Evolutionary conservation across 1,284 basidiomycete genomes (phyloP).

Genomic region (Melampsora larici-populina): DNA sequence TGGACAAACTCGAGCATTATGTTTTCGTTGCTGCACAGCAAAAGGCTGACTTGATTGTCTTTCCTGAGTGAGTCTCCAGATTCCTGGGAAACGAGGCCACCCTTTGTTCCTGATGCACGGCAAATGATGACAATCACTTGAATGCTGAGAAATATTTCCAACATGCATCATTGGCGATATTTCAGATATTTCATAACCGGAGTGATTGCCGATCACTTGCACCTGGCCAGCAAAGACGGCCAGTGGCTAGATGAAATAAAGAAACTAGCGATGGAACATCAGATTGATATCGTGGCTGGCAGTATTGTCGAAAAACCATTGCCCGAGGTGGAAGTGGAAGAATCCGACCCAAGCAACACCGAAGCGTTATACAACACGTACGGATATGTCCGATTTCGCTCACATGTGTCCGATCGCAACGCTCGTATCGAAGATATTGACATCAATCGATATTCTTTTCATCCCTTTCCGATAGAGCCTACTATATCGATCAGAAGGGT

Average conservation of each 20-base stretch:
- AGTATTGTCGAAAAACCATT: conserved; percentile 27
- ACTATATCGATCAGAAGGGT: conserved; percentile 24
- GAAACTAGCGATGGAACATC: conserved; percentile 17
- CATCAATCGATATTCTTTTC: background rate
- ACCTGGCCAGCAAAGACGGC: conserved; percentile 14
- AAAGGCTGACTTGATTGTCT: conserved; percentile 19
- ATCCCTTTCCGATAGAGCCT: background rate
- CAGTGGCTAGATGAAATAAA: conserved; percentile 26
- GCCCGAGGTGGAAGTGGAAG: background rate
- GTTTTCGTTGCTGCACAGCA: conserved; percentile 6
- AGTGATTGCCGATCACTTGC: conserved; percentile 23
- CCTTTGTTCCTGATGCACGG: background rate
- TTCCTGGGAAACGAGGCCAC: background rate
- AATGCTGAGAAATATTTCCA: background rate
- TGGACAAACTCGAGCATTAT: conserved; percentile 12
- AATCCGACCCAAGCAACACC: background rate
- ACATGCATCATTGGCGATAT: background rate
- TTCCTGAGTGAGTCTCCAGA: conserved; percentile 18
- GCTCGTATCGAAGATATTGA: background rate
- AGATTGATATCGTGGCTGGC: conserved; percentile 31
- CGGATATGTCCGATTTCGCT: background rate
- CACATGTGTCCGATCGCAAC: background rate
- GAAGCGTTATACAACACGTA: background rate
- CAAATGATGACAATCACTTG: background rate
- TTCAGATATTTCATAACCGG: conserved; percentile 37